These are phyloP conservation scores for Linnemannia exigua DNA, from an alignment of 192 early-diverging fungal species.

Conservation along the genomic window DNA sequence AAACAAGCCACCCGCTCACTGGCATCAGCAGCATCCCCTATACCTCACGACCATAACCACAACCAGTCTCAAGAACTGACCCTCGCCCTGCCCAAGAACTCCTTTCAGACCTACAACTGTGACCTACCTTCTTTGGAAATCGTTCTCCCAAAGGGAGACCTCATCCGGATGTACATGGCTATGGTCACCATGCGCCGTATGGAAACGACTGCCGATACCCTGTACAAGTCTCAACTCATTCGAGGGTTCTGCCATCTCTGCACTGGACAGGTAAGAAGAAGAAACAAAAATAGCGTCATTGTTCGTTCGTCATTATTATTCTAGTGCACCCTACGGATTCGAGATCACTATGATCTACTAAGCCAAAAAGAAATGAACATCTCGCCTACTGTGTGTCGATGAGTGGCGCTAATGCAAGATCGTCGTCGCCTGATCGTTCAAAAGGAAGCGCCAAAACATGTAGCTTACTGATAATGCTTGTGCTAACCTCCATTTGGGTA, in stretches of 20 bases:
- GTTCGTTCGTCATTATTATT: background rate
- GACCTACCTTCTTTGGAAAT: slow-evolving; percentile 73
- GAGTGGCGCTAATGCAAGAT: no score
- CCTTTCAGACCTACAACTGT: slow-evolving; percentile 88
- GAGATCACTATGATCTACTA: slow-evolving; percentile 16
- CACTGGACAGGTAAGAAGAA: slow-evolving; percentile 84
- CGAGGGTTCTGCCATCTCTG: slow-evolving; percentile 98
- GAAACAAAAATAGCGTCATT: background rate
- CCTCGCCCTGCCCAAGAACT: slow-evolving; percentile 74
- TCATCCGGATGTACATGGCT: slow-evolving; percentile 84
- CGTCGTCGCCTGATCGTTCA: no score
- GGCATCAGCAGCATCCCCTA: background rate
- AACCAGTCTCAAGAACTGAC: slow-evolving; percentile 11
- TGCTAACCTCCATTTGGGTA: background rate
- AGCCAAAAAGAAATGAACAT: no score
- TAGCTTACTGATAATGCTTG: background rate
- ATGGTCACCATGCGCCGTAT: slow-evolving; percentile 92
- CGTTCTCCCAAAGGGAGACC: slow-evolving; percentile 74
- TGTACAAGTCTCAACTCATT: slow-evolving; percentile 96
- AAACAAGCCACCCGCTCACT: background rate
- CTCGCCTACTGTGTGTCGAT: no score
- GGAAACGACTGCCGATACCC: slow-evolving; percentile 91
- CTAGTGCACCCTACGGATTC: background rate
- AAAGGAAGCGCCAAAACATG: background rate
- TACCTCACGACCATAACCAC: background rate